These are phyloP conservation scores for Fragilaria crotonensis DNA, from an alignment of 108 stramenopile genomes.

Conservation along the genomic window DNA sequence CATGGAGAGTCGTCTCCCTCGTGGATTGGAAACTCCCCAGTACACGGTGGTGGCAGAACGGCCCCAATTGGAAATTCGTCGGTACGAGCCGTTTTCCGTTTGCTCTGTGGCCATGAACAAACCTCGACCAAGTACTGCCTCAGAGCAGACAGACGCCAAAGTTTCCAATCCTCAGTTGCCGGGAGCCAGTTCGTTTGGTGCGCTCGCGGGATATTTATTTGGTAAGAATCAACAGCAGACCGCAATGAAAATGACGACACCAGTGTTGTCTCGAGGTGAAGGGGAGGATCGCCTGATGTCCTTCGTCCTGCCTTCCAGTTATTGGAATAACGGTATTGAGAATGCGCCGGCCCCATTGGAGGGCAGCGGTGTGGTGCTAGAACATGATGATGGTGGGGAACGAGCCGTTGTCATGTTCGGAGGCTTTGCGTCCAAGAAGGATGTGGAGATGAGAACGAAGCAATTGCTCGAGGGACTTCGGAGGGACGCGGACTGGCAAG, in stretches of 20 bases:
- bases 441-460: constrained; percentile 40
- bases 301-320: constrained; percentile 82
- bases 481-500: constrained; percentile 26
- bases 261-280: constrained; percentile 50
- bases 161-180: constrained; percentile 49
- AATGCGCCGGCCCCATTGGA: constrained; percentile 67
- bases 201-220: constrained; percentile 91
- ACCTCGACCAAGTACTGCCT: constrained; percentile 23
- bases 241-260: constrained; percentile 94
- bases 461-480: constrained; percentile 40
- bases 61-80: constrained; percentile 54
- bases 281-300: constrained; percentile 59
- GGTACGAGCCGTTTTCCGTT: constrained; percentile 70
- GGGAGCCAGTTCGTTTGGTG: constrained; percentile 75
- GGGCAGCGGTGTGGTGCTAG: constrained; percentile 60
- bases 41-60: constrained; percentile 50
- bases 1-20: constrained; percentile 40
- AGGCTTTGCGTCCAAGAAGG: constrained; percentile 78
- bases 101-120: constrained; percentile 63
- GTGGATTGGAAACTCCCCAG: constrained; percentile 71
- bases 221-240: constrained; percentile 78
- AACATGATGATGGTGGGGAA: constrained; percentile 25
- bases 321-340: constrained; percentile 49
- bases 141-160: constrained; percentile 53
- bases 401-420: constrained; percentile 84